Evolutionary conservation across 2,329 filamentous ascomycete species (phyloP).

Genomic region (Lasiodiplodia sp.): DNA sequence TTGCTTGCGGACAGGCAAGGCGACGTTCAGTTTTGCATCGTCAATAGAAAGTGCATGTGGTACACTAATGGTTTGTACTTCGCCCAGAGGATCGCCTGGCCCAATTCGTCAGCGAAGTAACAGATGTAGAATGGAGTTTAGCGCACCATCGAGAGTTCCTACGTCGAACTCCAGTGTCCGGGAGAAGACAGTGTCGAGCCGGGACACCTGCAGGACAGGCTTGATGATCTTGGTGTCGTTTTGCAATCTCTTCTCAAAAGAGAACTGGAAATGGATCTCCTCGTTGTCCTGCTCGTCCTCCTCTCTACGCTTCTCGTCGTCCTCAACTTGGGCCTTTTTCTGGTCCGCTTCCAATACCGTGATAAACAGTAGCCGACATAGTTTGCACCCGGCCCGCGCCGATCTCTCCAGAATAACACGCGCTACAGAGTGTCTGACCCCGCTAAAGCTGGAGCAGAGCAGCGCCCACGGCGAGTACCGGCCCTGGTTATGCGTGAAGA

Average conservation of each 20-base stretch:
- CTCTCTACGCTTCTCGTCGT: neutral
- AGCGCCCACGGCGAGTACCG: conserved; percentile 18
- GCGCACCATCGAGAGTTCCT: conserved; percentile 15
- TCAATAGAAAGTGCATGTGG: conserved; percentile 13
- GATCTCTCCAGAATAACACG: conserved; percentile 14
- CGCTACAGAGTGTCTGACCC: conserved; percentile 15
- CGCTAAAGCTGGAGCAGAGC: conserved; percentile 19
- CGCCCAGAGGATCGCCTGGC: conserved; percentile 19
- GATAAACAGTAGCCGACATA: conserved; percentile 17
- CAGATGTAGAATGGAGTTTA: neutral
- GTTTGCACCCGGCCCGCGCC: conserved; percentile 23
- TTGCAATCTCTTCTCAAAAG: neutral
- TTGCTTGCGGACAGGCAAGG: conserved; percentile 1
- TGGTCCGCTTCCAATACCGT: conserved; percentile 13
- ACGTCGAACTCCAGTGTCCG: conserved; percentile 25
- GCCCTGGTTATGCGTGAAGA: conserved; percentile 4
- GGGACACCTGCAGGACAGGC: conserved; percentile 2
- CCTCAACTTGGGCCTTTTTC: conserved; percentile 9
- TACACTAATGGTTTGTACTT: neutral
- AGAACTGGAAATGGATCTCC: conserved; percentile 18
- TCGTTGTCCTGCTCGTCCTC: neutral
- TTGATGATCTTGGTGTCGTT: conserved; percentile 4
- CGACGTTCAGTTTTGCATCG: neutral
- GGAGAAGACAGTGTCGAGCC: conserved; percentile 14
- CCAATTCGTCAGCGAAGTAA: neutral